A percentile compares a stretch with the other conserved stretches of the same genome.
Evolutionary conservation across 2,329 filamentous ascomycete genomes (phyloP).

Genomic region (Fusarium sp.): DNA sequence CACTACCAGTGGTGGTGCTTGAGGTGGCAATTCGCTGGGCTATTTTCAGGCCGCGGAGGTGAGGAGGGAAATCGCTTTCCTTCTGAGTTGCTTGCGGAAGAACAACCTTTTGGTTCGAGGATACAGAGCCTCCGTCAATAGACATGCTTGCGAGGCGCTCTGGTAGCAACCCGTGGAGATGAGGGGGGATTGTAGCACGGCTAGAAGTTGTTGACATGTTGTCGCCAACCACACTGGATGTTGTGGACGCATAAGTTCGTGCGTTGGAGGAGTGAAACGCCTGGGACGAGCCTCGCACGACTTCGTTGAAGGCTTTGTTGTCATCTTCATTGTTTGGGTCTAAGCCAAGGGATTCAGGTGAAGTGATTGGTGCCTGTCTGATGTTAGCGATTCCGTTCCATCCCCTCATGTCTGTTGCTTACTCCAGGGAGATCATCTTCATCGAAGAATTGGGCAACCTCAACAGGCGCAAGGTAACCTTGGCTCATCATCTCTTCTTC

Average conservation of each 20-base stretch:
- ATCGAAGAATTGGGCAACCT: constrained; percentile 42
- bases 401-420: background rate
- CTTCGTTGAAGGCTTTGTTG: background rate
- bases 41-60: background rate
- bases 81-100: background rate
- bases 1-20: constrained; percentile 19
- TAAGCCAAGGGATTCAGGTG: constrained; percentile 37
- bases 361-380: constrained; percentile 42
- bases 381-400: background rate
- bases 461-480: constrained; percentile 16
- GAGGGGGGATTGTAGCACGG: constrained; percentile 9
- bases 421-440: constrained; percentile 34
- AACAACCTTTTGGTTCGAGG: background rate
- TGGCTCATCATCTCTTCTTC: constrained; percentile 30
- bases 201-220: constrained; percentile 11
- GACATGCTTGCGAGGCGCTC: background rate
- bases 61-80: constrained; percentile 1
- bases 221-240: constrained; percentile 19
- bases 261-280: background rate
- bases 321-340: background rate
- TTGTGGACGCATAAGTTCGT: background rate
- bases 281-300: background rate
- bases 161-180: background rate
- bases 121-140: background rate
- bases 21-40: background rate